phyloP scores from a whole-genome alignment of 2,329 filamentous ascomycete genomes.

The Microsporum audouinii region DNA sequence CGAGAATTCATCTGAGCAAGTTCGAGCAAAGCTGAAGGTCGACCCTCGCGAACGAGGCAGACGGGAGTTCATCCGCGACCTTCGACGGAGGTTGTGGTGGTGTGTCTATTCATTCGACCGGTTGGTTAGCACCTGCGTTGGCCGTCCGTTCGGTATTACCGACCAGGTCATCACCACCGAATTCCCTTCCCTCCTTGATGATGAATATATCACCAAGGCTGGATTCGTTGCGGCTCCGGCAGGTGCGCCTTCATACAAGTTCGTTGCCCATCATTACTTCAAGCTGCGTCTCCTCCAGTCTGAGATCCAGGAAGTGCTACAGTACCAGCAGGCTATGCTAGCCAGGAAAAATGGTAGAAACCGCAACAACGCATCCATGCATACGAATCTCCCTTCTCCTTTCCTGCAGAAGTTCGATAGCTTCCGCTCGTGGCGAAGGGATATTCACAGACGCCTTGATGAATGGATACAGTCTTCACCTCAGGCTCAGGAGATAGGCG shows the following conservation, averaged over 20 bases:
- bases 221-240: constrained; percentile 56
- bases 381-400: constrained; percentile 67
- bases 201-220: constrained; percentile 70
- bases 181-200: constrained; percentile 79
- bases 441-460: constrained; percentile 70
- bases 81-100: constrained; percentile 86
- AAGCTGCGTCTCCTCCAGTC: constrained; percentile 79
- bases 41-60: constrained; percentile 51
- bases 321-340: constrained; percentile 78
- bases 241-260: constrained; percentile 68
- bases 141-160: constrained; percentile 85
- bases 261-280: constrained; percentile 86
- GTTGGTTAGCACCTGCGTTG: constrained; percentile 89
- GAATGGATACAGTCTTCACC: constrained; percentile 83
- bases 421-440: constrained; percentile 76
- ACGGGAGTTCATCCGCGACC: constrained; percentile 73
- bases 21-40: constrained; percentile 25
- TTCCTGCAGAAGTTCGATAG: constrained; percentile 75
- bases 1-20: constrained; percentile 4
- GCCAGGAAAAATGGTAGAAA: constrained; percentile 54
- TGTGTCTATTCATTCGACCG: constrained; percentile 91
- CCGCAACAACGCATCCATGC: constrained; percentile 57
- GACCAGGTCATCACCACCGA: constrained; percentile 94
- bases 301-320: constrained; percentile 85
- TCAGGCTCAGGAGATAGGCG: constrained; percentile 65